phyloP scores from a whole-genome alignment of 1,139 yeast genomes.

The Kurtzmaniella quercitrusa region DNA sequence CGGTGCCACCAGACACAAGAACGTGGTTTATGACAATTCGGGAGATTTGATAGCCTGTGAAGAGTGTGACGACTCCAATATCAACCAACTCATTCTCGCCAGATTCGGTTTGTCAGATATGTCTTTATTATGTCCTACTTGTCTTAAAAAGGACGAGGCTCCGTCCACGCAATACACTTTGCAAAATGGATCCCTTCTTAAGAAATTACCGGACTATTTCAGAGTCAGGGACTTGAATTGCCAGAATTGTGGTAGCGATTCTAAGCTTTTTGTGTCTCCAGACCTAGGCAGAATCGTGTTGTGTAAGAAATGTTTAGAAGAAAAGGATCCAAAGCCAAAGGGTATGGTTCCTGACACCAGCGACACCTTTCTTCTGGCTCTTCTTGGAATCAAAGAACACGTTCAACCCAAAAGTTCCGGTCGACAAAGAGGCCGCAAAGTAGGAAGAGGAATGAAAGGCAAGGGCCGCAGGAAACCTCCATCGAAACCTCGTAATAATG shows the following conservation, averaged over 20 bases:
- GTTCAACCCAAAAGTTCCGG: slow-evolving; percentile 15
- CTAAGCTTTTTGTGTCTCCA: slow-evolving; percentile 22
- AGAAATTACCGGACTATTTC: slow-evolving; percentile 42
- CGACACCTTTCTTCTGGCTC: slow-evolving; percentile 42
- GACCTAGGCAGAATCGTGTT: slow-evolving; percentile 21
- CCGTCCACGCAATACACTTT: slow-evolving; percentile 50
- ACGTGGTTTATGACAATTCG: slow-evolving; percentile 27
- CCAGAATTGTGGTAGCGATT: slow-evolving; percentile 37
- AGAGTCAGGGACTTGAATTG: slow-evolving; percentile 51
- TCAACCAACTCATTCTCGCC: slow-evolving; percentile 49
- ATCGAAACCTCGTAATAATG: slow-evolving; percentile 13
- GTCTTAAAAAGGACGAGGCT: slow-evolving; percentile 43
- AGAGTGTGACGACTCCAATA: slow-evolving; percentile 50
- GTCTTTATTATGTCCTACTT: slow-evolving; percentile 45
- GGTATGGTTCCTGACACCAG: slow-evolving; percentile 42
- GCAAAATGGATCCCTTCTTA: slow-evolving; percentile 52
- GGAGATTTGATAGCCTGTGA: slow-evolving; percentile 51
- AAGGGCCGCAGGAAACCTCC: slow-evolving; percentile 10
- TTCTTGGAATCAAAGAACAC: slow-evolving; percentile 48
- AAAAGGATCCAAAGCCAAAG: slow-evolving; percentile 12
- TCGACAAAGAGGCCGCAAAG: slow-evolving; percentile 17
- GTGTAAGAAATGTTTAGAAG: slow-evolving; percentile 40
- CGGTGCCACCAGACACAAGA: slow-evolving; percentile 51
- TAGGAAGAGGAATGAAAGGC: slow-evolving; percentile 15
- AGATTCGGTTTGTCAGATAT: slow-evolving; percentile 56